Evolutionary conservation across 2,329 filamentous ascomycete genomes (phyloP).

Genomic region (Venturia effusa): DNA sequence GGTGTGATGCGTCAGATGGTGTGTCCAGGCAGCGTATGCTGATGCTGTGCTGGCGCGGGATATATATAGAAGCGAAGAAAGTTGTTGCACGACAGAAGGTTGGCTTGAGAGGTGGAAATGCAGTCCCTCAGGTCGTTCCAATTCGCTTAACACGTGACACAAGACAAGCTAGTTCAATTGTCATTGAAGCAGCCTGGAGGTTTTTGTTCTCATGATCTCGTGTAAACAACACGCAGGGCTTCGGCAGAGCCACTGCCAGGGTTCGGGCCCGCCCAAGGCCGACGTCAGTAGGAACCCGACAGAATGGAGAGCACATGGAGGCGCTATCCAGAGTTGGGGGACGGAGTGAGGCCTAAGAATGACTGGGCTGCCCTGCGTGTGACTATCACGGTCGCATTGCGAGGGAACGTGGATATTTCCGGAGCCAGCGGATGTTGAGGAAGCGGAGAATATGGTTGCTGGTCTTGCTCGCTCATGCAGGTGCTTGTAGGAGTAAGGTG

Average conservation of each 20-base stretch:
- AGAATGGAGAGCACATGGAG: background rate
- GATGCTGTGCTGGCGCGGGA: background rate
- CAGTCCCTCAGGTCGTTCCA: conserved; percentile 1
- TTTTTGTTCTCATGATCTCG: background rate
- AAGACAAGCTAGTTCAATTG: background rate
- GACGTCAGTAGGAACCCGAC: background rate
- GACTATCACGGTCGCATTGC: background rate
- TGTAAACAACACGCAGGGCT: background rate
- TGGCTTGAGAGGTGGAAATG: background rate
- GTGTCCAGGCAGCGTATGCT: background rate
- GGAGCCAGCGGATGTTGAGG: background rate
- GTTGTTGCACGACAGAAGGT: conserved; percentile 3
- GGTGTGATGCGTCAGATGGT: background rate
- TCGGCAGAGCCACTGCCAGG: too few relatives aligned
- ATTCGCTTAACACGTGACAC: conserved; percentile 2
- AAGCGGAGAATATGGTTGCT: background rate
- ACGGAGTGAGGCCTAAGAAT: too few relatives aligned
- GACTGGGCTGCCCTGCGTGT: background rate
- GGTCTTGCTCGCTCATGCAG: too few relatives aligned
- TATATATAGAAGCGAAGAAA: conserved; percentile 6
- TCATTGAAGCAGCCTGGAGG: background rate
- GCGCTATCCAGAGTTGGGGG: background rate
- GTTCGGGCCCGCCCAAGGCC: background rate
- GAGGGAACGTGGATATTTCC: background rate
- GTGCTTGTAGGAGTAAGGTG: too few relatives aligned